A percentile compares a stretch with the other conserved stretches of the same genome.
Conservation (phyloP, 306 rosid species). For the Trifolium pratense region DNA sequence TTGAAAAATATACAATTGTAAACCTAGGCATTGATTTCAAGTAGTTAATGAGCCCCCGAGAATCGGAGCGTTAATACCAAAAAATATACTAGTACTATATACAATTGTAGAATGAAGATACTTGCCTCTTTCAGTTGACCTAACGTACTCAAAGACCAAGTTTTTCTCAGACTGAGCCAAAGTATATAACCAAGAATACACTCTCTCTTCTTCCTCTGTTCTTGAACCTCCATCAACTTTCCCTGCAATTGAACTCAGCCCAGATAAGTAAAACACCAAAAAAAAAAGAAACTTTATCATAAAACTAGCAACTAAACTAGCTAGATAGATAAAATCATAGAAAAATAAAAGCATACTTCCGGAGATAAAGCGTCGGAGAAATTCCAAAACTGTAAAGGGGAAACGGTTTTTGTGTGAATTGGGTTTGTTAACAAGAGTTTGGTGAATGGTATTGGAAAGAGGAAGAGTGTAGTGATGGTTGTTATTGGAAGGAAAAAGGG, state of each 20-base stretch:
- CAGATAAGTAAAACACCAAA: background rate
- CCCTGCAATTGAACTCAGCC: conserved; percentile 53
- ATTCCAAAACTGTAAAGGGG: conserved; percentile 19
- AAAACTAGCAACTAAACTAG: background rate
- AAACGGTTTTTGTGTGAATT: conserved; percentile 36
- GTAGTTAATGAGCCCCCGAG: too few species aligned
- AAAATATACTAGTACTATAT: too few species aligned
- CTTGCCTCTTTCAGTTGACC: conserved; percentile 84
- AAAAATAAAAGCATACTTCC: conserved; percentile 44
- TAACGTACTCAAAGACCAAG: conserved; percentile 78
- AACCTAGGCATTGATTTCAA: too few species aligned
- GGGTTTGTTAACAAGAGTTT: conserved; percentile 53
- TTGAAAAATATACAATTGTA: too few species aligned
- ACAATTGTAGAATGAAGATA: background rate
- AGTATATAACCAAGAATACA: conserved; percentile 73
- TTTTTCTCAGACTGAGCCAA: conserved; percentile 71
- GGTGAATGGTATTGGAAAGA: conserved; percentile 41
- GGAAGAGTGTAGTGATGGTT: conserved; percentile 47
- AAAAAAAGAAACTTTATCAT: background rate
- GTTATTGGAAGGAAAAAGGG: conserved; percentile 42
- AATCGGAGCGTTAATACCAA: too few species aligned
- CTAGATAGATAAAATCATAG: too few species aligned
- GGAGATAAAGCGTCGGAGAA: conserved; percentile 46
- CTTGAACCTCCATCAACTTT: conserved; percentile 67
- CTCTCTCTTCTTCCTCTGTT: conserved; percentile 76